Base-by-base conservation (phyloP, 345 rosid species). In the Triadica sebifera region DNA sequence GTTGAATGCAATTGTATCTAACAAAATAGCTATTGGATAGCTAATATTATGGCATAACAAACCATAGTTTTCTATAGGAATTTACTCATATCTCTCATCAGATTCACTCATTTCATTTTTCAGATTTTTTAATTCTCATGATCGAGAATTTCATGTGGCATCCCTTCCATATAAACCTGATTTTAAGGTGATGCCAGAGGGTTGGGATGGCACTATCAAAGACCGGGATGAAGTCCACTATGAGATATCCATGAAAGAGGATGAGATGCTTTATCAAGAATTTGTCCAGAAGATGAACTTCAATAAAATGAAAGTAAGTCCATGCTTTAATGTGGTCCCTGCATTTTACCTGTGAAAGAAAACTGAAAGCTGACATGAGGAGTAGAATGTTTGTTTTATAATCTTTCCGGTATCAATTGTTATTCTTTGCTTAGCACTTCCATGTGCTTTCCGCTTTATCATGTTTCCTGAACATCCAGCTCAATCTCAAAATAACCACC, bases 171-270 rank as follows among this genome's bases (percentile, higher is more conserved):
- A 91, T 77, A 95, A 91, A 67, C 99, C 99, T 0, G 97, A 90
- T 81, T 95, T 93, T 80, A 95, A 93, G 86, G 97, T 95, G 24
- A 91, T 95, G 99, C 96, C 98, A 3, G 98, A 95, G 83, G 99
- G 98, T 53, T 95, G 98, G 98, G 98, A 91, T 84, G 98, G 99
- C 76, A 90, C 94, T 46, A 89, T 78, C 77, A 90, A 83, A 81
- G 99, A 95, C 81, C 77, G 78, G 56, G 99, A 95, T 83, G 99
- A 91, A 81, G 96, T 89, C 70, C 98, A 93, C 82, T 95, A 91
- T 65, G 98, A 95, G 86, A 95, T 95, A 76, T 95, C 99, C n/a
- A 87, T 87, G 87, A 95, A 89, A 86, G 98, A 95, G 80, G 99
- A 95, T 85, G 97, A 86, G 51, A 89, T 93, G 84, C 87, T 93